Percentiles rank a stretch among this genome's conserved stretches.
Evolutionary conservation across 495 filamentous ascomycete species (phyloP).

Genomic region (Coniosporium apollinis): DNA sequence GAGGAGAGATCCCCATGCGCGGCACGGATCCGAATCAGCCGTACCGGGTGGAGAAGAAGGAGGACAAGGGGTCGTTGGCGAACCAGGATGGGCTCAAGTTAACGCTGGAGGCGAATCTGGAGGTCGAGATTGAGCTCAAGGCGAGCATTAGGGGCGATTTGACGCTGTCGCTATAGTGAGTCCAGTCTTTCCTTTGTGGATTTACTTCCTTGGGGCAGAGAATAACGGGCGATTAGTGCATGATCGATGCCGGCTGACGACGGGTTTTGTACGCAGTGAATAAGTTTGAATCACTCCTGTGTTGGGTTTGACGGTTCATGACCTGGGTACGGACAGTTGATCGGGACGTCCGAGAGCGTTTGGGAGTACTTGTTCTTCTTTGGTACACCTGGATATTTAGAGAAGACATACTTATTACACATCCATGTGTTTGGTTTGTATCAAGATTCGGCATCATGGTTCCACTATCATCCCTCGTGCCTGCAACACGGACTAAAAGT

Average conservation of each 20-base stretch:
- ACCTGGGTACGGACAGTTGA: background rate
- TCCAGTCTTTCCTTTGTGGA: constrained; percentile 5
- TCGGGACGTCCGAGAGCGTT: background rate
- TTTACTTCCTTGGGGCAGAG: background rate
- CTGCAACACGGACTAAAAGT: no score
- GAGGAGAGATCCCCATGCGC: constrained; percentile 30
- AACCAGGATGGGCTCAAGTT: constrained; percentile 27
- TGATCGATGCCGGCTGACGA: background rate
- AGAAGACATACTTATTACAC: no score
- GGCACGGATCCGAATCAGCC: constrained; percentile 25
- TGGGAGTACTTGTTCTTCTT: no score
- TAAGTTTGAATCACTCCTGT: background rate
- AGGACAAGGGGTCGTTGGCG: constrained; percentile 12
- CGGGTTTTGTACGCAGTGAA: background rate
- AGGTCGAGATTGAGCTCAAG: constrained; percentile 30
- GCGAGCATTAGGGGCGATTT: constrained; percentile 28
- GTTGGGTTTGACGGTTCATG: background rate
- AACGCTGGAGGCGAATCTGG: constrained; percentile 27
- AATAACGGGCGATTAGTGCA: background rate
- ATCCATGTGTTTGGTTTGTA: no score
- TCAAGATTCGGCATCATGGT: no score
- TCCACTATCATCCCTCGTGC: no score
- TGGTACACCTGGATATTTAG: no score
- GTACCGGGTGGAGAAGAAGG: constrained; percentile 16
- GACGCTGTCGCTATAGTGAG: constrained; percentile 27